Evolutionary conservation across 169 alveolate species (phyloP), one percentile per base, ranked within the genome.

Genomic region (Eimeria acervulina): DNA sequence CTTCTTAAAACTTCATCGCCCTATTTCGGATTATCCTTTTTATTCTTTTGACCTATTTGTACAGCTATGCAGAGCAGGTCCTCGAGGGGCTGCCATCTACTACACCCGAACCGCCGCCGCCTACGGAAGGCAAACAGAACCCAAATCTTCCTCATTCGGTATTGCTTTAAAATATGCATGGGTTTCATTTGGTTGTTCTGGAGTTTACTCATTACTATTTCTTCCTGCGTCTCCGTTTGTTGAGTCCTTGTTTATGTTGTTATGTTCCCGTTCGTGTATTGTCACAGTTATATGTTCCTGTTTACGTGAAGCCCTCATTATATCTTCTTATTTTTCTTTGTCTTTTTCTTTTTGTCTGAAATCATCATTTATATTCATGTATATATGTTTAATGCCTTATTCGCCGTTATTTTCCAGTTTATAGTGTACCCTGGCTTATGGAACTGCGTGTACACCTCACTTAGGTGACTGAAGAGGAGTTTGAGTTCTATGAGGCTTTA

Each of bases 391-490:
- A 5, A 15, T 55, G 4, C 15, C 26, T 15, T 59, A 21, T 6
- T 59, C n/a, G 28, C 17, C 8, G 8, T 59, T 21, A 59, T 15
- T 0, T 59, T 12, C 68, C n/a, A n/a, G n/a, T n/a, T n/a, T n/a
- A n/a, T n/a, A n/a, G n/a, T n/a, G n/a, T n/a, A n/a, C n/a, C n/a
- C n/a, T 47, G 55, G 55, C 55, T 47, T 5, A 5, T 12, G 19
- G 19, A 47, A 17, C 28, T 23, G 83, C 83, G 19, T 70, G 26
- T 21, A 76, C 87, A 40, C 87, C 52, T 3, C 66, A 95, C 52
- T 3, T 47, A 95, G 97, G 97, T 95, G 44, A 95, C 97, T 19
- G 97, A 95, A 31, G 97, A 95, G n/a, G 97, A 95, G 83, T 95
- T 88, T 61, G 97, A 95, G 78, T 95, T 81, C 52, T 95, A 95